Base-by-base conservation (phyloP, 1,284 basidiomycete species). In the Ustilago bromivora region DNA sequence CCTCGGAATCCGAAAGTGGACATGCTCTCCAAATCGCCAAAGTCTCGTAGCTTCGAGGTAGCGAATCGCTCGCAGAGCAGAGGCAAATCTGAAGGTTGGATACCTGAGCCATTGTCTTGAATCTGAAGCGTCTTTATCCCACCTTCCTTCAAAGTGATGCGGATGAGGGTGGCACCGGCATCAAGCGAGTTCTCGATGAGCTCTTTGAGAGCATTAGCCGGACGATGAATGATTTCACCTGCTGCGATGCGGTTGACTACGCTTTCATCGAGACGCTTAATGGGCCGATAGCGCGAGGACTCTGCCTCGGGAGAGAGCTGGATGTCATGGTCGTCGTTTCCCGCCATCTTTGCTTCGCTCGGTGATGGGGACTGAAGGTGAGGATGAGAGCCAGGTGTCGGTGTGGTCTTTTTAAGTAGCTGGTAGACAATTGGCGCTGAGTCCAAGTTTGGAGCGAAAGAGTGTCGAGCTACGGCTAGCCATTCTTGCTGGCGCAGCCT, bases 1-100 rank as follows among this genome's bases (percentile, higher is more conserved):
- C 97, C 97, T 63, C 97, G 91, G 86, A 99, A 99, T 1, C 97
- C 97, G 87, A 98, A 99, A 0, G 97, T 99, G 4, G 90, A 89
- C 55, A 99, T 89, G n/a, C 88, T 89, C 47, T 92, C 91, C 54
- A 99, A 87, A 85, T 99, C 97, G 11, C 93, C 92, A 84, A 96
- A 99, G 0, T 90, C 90, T 0, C 91, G 89, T 11, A 99, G 88
- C 85, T 99, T 99, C 3, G 95, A 97, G 0, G 97, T 99, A 11
- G 97, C 96, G 85, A 98, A 98, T 12, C 97, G 89, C 85, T 97
- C 93, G 57, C 96, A 96, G 1, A 99, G 89, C 17, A 99, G 92
- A 0, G 94, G 92, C 4, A 99, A 88, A 83, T 99, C 96, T 9
- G 87, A 85, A 86, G 90, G 62, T 88, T 60, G 72, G 80, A 99